phyloP scores from a whole-genome alignment of 1,284 basidiomycete genomes.

The Phylloporus gajari region DNA sequence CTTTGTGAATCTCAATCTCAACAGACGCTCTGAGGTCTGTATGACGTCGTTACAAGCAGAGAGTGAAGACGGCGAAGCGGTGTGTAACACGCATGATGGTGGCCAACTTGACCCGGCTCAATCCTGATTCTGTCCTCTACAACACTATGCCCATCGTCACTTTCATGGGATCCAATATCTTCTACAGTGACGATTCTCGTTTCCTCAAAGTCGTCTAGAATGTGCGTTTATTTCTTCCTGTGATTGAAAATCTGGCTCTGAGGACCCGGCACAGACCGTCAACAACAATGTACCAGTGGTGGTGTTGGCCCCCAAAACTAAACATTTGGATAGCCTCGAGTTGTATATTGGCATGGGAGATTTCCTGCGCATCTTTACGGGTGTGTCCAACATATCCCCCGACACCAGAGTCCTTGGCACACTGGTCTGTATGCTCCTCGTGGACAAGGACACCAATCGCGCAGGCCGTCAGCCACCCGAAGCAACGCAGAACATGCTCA shows the following conservation, averaged over 20 bases:
- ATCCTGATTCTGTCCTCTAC: slow-evolving; percentile 91
- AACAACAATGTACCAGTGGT: slow-evolving; percentile 95
- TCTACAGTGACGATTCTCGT: slow-evolving; percentile 96
- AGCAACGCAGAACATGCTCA: slow-evolving; percentile 69
- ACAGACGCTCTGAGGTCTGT: slow-evolving; percentile 67
- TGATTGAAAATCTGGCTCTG: slow-evolving; percentile 11
- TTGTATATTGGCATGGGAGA: slow-evolving; percentile 75
- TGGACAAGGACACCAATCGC: slow-evolving; percentile 82
- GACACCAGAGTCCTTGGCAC: slow-evolving; percentile 87
- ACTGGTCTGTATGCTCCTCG: slow-evolving; percentile 84
- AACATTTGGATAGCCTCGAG: slow-evolving; percentile 63
- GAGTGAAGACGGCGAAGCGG: slow-evolving; percentile 56
- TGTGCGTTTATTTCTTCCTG: slow-evolving; percentile 51
- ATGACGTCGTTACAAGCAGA: slow-evolving; percentile 63
- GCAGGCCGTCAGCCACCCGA: slow-evolving; percentile 72
- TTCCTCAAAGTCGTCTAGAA: slow-evolving; percentile 96
- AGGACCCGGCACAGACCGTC: slow-evolving; percentile 72
- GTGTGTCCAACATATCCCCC: slow-evolving; percentile 86
- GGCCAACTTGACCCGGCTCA: slow-evolving; percentile 83
- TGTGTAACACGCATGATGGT: slow-evolving; percentile 66
- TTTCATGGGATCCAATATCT: slow-evolving; percentile 97
- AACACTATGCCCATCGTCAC: slow-evolving; percentile 99
- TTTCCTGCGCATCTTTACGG: slow-evolving; percentile 88
- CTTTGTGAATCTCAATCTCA: slow-evolving; percentile 60
- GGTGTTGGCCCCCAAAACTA: slow-evolving; percentile 76